Conservation (phyloP, 192 early-diverging fungal genomes). For the Coemansia sp. region DNA sequence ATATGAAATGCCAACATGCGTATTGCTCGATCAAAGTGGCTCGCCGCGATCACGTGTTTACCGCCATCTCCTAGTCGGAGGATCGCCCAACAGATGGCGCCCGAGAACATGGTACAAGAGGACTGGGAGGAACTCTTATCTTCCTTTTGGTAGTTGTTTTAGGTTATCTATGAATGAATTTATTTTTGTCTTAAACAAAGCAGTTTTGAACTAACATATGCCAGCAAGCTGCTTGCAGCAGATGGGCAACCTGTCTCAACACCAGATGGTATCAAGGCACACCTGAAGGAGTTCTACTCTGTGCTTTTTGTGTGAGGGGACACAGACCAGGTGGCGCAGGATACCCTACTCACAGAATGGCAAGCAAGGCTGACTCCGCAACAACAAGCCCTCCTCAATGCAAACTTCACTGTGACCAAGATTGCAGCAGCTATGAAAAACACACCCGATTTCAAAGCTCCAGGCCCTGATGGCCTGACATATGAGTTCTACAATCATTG, state of each 20-base stretch:
- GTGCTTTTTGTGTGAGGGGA: neutral
- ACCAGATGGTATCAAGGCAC: neutral
- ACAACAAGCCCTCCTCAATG: neutral
- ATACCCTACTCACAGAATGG: neutral
- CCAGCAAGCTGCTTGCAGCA: neutral
- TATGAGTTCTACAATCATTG: conserved; percentile 5
- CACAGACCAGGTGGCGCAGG: neutral
- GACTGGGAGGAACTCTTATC: too few species aligned
- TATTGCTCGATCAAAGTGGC: too few species aligned
- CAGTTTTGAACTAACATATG: too few species aligned
- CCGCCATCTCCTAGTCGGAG: too few species aligned
- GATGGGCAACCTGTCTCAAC: neutral
- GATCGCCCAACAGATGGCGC: too few species aligned
- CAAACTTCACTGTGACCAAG: neutral
- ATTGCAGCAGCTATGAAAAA: neutral
- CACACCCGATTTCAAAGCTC: neutral
- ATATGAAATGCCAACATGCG: too few species aligned
- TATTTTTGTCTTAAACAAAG: too few species aligned
- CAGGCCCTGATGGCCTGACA: neutral
- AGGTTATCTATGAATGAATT: too few species aligned
- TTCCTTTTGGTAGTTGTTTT: too few species aligned
- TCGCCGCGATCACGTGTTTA: too few species aligned
- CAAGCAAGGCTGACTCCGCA: neutral
- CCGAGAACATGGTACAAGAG: too few species aligned
- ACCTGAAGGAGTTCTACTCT: neutral